These are phyloP conservation scores for Colletotrichum brevisporum DNA, from an alignment of 2,329 filamentous ascomycete species.

Conservation along the genomic window DNA sequence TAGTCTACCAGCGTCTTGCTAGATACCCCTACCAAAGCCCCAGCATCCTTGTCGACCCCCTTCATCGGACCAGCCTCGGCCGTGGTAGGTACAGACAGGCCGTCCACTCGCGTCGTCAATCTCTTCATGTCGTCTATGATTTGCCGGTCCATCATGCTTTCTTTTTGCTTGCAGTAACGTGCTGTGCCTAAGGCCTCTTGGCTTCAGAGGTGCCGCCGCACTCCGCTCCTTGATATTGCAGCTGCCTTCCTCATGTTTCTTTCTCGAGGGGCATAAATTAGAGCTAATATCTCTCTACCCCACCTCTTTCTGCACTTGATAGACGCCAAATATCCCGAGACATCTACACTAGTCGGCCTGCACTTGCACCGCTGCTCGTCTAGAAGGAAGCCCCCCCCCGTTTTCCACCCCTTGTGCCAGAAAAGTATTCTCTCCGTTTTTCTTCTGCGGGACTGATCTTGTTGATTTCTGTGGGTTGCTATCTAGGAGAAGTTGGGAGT, in stretches of 20 bases:
- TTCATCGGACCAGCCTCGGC: slow-evolving; percentile 30
- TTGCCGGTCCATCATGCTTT: slow-evolving; percentile 24
- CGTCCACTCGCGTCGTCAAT: slow-evolving; percentile 21
- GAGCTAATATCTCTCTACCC: slow-evolving; percentile 21
- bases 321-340: slow-evolving; percentile 22
- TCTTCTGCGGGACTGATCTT: background rate
- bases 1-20: slow-evolving; percentile 17
- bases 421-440: background rate
- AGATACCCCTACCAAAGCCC: slow-evolving; percentile 31
- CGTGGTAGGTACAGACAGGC: slow-evolving; percentile 8
- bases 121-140: slow-evolving; percentile 19
- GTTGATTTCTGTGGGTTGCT: background rate
- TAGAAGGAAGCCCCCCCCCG: background rate
- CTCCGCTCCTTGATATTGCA: slow-evolving; percentile 10
- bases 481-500: slow-evolving; percentile 1
- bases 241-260: slow-evolving; percentile 21
- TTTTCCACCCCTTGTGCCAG: background rate
- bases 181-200: slow-evolving; percentile 3
- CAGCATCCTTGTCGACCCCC: slow-evolving; percentile 28
- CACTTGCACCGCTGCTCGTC: background rate
- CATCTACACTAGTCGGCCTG: slow-evolving; percentile 4
- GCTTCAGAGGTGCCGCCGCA: background rate
- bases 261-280: slow-evolving; percentile 17
- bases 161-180: slow-evolving; percentile 29
- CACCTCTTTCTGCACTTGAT: slow-evolving; percentile 21